These are phyloP conservation scores for Arctium lappa DNA, from an alignment of 129 eudicot genomes.

Conservation along the genomic window DNA sequence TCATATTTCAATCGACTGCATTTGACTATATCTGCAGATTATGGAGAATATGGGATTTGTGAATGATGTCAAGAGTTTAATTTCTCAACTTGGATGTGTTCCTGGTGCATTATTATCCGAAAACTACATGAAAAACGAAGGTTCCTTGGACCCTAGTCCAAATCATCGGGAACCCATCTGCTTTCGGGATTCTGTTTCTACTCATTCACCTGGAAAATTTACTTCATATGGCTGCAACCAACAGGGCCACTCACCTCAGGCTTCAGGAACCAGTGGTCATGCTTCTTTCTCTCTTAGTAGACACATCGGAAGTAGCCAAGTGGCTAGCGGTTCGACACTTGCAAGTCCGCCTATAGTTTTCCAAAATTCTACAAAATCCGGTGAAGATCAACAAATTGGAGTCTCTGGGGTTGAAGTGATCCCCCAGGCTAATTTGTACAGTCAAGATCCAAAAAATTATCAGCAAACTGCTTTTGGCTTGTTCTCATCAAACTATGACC, in stretches of 20 bases:
- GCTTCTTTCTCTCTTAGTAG: constrained; percentile 32
- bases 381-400: constrained; percentile 1
- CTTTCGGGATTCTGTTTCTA: constrained; percentile 19
- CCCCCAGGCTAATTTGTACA: constrained; percentile 16
- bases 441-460: not conserved
- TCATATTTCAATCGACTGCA: not conserved
- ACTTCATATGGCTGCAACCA: constrained; percentile 35
- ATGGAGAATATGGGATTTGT: constrained; percentile 75
- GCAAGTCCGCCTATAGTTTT: not conserved
- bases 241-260: constrained; percentile 35
- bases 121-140: constrained; percentile 38
- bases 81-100: constrained; percentile 79
- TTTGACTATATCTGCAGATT: constrained; percentile 40
- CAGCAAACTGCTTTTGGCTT: constrained; percentile 33
- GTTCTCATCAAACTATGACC: constrained; percentile 20
- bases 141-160: constrained; percentile 23
- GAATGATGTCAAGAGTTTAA: constrained; percentile 62
- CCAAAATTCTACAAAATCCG: constrained; percentile 8
- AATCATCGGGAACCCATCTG: constrained; percentile 20
- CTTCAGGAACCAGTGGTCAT: constrained; percentile 35
- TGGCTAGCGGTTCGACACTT: constrained; percentile 31
- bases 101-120: constrained; percentile 68
- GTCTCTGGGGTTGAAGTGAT: constrained; percentile 32
- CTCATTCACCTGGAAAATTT: constrained; percentile 27
- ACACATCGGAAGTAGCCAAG: constrained; percentile 19